Conservation (phyloP, 1,284 basidiomycete genomes). For the Fistulina hepatica region DNA sequence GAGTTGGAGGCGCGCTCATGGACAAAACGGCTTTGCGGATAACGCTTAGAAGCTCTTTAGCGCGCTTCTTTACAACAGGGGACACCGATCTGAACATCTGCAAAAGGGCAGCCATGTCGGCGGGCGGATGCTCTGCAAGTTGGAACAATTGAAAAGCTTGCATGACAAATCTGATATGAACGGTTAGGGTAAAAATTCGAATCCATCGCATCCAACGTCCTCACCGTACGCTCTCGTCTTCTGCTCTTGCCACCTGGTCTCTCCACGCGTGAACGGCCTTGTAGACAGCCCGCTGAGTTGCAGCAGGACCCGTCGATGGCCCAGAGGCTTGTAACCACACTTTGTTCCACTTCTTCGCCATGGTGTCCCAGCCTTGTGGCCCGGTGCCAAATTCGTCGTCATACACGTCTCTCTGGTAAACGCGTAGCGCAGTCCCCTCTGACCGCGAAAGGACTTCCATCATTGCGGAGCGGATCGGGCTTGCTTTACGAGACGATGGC, state of each 20-base stretch:
- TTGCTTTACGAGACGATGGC: constrained; percentile 10
- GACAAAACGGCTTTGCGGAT: too few relatives aligned
- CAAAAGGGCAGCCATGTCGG: constrained; percentile 47
- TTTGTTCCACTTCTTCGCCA: constrained; percentile 77
- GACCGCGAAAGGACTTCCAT: constrained; percentile 59
- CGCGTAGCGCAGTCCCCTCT: constrained; percentile 58
- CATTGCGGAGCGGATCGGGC: too few relatives aligned
- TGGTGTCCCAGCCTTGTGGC: constrained; percentile 60
- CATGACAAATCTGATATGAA: constrained; percentile 53
- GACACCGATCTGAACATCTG: constrained; percentile 46
- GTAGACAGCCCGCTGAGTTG: constrained; percentile 53
- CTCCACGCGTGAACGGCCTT: constrained; percentile 77
- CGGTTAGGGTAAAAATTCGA: neutral
- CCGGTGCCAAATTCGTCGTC: constrained; percentile 58
- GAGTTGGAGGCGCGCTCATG: too few relatives aligned
- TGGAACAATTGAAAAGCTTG: constrained; percentile 63
- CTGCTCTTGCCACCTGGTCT: constrained; percentile 68
- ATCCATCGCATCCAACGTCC: constrained; percentile 21
- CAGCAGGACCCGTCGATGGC: constrained; percentile 22
- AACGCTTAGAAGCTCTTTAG: constrained; percentile 54
- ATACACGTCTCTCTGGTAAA: constrained; percentile 60
- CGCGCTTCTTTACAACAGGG: constrained; percentile 45
- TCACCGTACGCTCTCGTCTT: constrained; percentile 81
- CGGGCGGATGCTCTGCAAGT: constrained; percentile 56
- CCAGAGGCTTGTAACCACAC: constrained; percentile 33